Evolutionary conservation across 345 rosid genomes (phyloP), one percentile per base, ranked within the genome.

Genomic region (Eucalyptus regnans): DNA sequence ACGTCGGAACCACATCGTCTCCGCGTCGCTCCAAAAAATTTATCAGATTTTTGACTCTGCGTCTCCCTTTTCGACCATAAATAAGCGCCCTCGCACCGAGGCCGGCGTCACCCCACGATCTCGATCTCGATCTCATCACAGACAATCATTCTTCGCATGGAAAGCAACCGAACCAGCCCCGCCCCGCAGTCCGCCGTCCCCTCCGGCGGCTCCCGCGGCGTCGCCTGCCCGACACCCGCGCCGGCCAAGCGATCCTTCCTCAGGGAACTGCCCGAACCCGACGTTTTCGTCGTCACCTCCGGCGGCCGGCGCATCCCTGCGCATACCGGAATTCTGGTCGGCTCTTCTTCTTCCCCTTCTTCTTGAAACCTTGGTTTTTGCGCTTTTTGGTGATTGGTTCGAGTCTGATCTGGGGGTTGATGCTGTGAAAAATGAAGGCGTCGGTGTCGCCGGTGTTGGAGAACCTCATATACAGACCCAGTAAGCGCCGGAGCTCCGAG

Each of bases 281-380:
- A 97, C 88, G 90, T 96, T 51, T 92, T 90, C 56, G 92, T 97
- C 91, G 90, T 96, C 86, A 95, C 99, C 48, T 93, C 99, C 89
- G 94, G 92, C 50, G 96, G 96, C 91, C 93, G 90, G 20, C 95
- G 96, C 51, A 95, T 97, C 90, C 94, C 97, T 2, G 96, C 94
- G 7, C 98, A 96, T 90, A 92, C 95, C 66, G 54, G 94, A 86
- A 84, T 96, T 89, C 94, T 97, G 94, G 99, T 96, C 91, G 2
- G 88, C 37, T 18, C 31, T 46, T n/a, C 50, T 85, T 43, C 23
- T 79, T 52, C 81, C 37, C 41, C 83, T 76, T 76, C 83, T 76
- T 71, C 8, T 76, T 27, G 4, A 1, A 37, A 20, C 27, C 29
- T 3, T 20, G 15, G 16, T 89, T 2, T 2, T 9, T 23, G 27